phyloP scores from a whole-genome alignment of 768 basidiomycete genomes.

The Butyriboletus loyo region DNA sequence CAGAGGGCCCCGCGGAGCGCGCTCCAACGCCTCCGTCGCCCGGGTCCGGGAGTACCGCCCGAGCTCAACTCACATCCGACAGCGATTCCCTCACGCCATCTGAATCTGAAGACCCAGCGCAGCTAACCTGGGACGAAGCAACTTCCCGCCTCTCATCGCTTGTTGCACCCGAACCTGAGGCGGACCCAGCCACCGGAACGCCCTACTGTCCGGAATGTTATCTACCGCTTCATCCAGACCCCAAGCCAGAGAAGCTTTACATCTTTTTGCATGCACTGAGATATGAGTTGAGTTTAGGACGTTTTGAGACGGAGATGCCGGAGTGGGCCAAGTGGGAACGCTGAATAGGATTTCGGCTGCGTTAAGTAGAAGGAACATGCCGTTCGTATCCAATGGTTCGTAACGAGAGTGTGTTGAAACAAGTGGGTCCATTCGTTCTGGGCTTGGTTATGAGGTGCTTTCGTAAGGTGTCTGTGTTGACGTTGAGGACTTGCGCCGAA shows the following conservation, averaged over 20 bases:
- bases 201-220: constrained; percentile 89
- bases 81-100: not conserved
- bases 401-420: not conserved
- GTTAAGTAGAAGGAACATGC: not conserved
- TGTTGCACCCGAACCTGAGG: constrained; percentile 23
- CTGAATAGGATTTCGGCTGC: not conserved
- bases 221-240: constrained; percentile 90
- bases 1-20: not conserved
- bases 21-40: not conserved
- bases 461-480: too few relatives aligned
- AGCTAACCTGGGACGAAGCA: constrained; percentile 51
- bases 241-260: constrained; percentile 85
- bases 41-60: not conserved
- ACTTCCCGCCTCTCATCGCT: constrained; percentile 33
- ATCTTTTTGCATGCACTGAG: constrained; percentile 92
- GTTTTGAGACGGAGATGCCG: constrained; percentile 84
- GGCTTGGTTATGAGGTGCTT: too few relatives aligned
- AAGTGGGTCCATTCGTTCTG: too few relatives aligned
- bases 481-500: too few relatives aligned
- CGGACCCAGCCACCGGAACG: constrained; percentile 41
- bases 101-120: not conserved
- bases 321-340: constrained; percentile 79
- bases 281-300: constrained; percentile 80
- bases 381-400: not conserved
- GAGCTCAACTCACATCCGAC: not conserved